Evolutionary conservation across 106 monocot genomes (phyloP), one percentile per base, ranked within the genome.

Genomic region (Gastrodia elata): DNA sequence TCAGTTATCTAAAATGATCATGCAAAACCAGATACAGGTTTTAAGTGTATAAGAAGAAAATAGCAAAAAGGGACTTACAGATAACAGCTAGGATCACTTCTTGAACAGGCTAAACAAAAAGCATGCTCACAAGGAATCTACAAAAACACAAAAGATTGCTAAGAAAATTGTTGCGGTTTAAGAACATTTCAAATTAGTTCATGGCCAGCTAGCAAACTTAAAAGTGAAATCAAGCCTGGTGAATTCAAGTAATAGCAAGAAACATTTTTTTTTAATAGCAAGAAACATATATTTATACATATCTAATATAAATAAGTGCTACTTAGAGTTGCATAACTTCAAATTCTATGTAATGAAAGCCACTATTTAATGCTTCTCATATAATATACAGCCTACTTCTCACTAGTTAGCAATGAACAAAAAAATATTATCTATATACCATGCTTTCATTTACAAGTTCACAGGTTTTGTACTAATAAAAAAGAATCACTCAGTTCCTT

Each of bases 81-180:
- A 69, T 83, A 85, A 74, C 91, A 91, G 79, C 74, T 85, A 72
- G 85, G 61, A 76, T 87, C 91, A 76, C 68, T 87, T 67, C 91
- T 77, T 64, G 91, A 84, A 77, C 91, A 91, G 40, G 87, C 73
- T 68, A 91, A 77, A 83, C 91, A 91, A 78, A 91, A 91, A 61
- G 84, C 82, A 75, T 91, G 91, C 24, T 87, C 87, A 78, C 91
- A 91, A 26, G 91, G 84, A 15, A 77, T 72, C 91, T 91, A 85
- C 10, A 85, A 73, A 61, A 26, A 74, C n/a, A 69, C 16, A 42
- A 72, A 41, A 75, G 40, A 48, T 0, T 10, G 25, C 2, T 26
- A 39, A 69, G 25, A 67, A 69, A 69, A 24, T 64, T 8, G n/a
- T 10, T 8, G n/a, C 18, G 18, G 52, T 40, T 40, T 25, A 10